These are phyloP conservation scores for Cavenderia fasciculata DNA, from an alignment of 78 protist genomes.

Conservation along the genomic window DNA sequence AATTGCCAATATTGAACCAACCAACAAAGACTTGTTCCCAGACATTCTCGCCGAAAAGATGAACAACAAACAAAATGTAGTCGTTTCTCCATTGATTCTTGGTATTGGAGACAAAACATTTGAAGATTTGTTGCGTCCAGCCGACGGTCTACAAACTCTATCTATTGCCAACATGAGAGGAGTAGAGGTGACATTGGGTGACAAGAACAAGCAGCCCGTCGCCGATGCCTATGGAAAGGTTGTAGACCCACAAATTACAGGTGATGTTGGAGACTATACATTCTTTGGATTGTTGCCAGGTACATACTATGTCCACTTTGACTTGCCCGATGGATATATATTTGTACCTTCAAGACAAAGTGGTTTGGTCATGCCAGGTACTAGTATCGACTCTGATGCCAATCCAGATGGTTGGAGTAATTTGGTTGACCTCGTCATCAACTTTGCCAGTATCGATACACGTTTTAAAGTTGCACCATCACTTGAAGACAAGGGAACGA, in stretches of 20 bases:
- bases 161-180: not conserved
- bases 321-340: not conserved
- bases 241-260: not conserved
- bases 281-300: constrained; percentile 4
- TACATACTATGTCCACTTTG: constrained; percentile 9
- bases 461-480: not conserved
- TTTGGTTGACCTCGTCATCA: not conserved
- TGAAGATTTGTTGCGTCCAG: not conserved
- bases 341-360: not conserved
- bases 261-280: not conserved
- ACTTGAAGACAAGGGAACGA: not conserved
- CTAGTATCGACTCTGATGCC: not conserved
- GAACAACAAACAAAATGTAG: not conserved
- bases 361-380: not conserved
- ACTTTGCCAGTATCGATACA: not conserved
- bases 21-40: not conserved
- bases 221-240: not conserved
- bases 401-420: not conserved
- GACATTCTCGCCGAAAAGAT: not conserved
- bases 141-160: not conserved
- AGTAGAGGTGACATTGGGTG: not conserved
- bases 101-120: constrained; percentile 32
- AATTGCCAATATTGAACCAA: not conserved
- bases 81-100: not conserved
- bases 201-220: not conserved